Percentiles rank a stretch among this genome's conserved stretches.
Evolutionary conservation across 139 green algal species (phyloP).

Genomic region (Micractinium sp.): DNA sequence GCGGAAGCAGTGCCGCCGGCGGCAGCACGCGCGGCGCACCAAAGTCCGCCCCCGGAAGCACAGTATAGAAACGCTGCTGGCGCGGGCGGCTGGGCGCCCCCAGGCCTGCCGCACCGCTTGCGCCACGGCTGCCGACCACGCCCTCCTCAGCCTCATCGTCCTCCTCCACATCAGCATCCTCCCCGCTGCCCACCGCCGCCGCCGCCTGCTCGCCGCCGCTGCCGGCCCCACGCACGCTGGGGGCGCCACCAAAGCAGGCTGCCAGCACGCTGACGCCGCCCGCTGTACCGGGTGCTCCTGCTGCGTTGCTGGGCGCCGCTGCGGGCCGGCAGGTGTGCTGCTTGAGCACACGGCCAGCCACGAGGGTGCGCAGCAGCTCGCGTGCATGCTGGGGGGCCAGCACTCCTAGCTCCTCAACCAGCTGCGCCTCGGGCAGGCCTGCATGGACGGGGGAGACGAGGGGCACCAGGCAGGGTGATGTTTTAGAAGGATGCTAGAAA

Average conservation of each 20-base stretch:
- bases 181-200: not conserved
- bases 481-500: not conserved
- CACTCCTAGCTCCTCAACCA: constrained; percentile 18
- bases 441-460: not conserved
- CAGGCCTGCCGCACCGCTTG: not conserved
- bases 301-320: not conserved
- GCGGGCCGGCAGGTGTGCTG: not conserved
- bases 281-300: not conserved
- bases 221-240: not conserved
- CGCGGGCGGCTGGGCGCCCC: not conserved
- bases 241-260: constrained; percentile 12
- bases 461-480: not conserved
- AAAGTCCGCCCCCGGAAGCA: not conserved
- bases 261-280: constrained; percentile 15
- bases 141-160: not conserved
- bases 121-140: not conserved
- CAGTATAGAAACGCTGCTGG: constrained; percentile 19
- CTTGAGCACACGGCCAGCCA: not conserved
- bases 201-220: not conserved
- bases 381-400: constrained; percentile 23
- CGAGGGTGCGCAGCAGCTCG: constrained; percentile 19
- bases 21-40: not conserved
- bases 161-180: not conserved
- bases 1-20: constrained; percentile 27
- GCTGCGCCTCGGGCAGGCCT: not conserved